These are phyloP conservation scores for Asterochloris erici DNA, from an alignment of 139 green algal genomes.

Conservation along the genomic window DNA sequence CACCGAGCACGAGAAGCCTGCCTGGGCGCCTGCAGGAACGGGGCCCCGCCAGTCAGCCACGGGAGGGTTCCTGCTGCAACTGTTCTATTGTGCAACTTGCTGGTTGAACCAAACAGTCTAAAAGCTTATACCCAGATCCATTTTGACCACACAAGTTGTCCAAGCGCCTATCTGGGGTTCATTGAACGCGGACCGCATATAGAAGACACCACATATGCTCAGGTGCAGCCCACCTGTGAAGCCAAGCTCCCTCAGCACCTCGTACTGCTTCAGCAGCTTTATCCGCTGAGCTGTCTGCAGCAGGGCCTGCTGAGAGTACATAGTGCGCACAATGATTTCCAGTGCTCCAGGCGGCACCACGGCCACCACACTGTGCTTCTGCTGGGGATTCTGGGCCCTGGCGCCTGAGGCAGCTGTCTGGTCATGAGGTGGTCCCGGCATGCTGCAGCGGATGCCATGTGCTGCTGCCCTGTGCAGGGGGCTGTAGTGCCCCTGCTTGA, in stretches of 20 bases:
- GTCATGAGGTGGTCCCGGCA: no score
- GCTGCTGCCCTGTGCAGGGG: background rate
- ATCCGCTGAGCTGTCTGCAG: slow-evolving; percentile 1
- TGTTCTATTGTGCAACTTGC: no score
- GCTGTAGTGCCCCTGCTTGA: background rate
- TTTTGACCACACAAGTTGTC: no score
- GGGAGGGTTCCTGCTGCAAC: no score
- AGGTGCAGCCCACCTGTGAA: background rate
- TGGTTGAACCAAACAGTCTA: no score
- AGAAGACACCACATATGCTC: no score
- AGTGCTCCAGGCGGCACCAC: slow-evolving; percentile 18
- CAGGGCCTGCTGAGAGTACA: background rate
- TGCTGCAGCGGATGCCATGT: background rate
- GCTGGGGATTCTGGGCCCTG: background rate
- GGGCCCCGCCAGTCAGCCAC: no score
- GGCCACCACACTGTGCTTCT: background rate
- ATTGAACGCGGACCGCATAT: no score
- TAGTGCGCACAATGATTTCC: background rate
- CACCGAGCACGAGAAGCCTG: slow-evolving; percentile 3
- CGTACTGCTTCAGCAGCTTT: slow-evolving; percentile 17
- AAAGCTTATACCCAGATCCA: no score
- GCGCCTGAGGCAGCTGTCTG: no score
- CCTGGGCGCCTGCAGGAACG: background rate
- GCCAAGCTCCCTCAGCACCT: slow-evolving; percentile 11
- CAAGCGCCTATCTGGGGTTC: no score